A percentile compares a stretch with the other conserved stretches of the same genome.
phyloP scores from a whole-genome alignment of 1,284 basidiomycete genomes.

The Mycena citricolor region DNA sequence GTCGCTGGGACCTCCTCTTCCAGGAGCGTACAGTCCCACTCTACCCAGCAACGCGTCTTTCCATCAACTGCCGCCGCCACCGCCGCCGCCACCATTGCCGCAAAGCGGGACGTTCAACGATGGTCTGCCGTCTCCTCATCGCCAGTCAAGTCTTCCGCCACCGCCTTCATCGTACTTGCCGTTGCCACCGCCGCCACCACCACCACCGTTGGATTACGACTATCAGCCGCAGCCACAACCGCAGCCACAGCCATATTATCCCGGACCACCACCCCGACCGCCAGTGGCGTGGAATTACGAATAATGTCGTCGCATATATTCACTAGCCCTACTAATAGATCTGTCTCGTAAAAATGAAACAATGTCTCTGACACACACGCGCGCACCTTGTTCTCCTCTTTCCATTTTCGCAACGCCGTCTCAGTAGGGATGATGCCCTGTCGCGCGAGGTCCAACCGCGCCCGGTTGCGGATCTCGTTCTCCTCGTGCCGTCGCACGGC shows the following conservation, averaged over 20 bases:
- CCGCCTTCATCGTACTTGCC: conserved; percentile 29
- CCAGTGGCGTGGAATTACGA: conserved; percentile 22
- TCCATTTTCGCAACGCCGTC: conserved; percentile 82
- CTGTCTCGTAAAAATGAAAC: neutral
- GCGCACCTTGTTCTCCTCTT: conserved; percentile 39
- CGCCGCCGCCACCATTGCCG: conserved; percentile 28
- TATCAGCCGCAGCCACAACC: conserved; percentile 39
- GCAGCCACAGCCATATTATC: conserved; percentile 36
- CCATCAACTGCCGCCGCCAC: conserved; percentile 29
- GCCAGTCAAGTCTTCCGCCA: conserved; percentile 35
- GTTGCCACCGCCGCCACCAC: conserved; percentile 24
- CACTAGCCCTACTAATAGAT: neutral
- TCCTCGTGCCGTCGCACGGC: conserved; percentile 63
- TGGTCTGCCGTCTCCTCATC: conserved; percentile 21
- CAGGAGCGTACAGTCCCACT: conserved; percentile 31
- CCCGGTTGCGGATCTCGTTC: conserved; percentile 68
- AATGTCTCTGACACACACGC: neutral
- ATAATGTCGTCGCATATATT: neutral
- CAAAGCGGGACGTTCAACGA: conserved; percentile 18
- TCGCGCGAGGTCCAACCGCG: conserved; percentile 71
- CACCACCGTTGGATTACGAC: conserved; percentile 36
- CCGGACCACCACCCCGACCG: conserved; percentile 43
- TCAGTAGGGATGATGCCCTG: conserved; percentile 80
- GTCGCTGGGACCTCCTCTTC: conserved; percentile 11
- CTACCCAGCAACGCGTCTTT: conserved; percentile 21